Evolutionary conservation across 2,329 filamentous ascomycete species (phyloP), one percentile per base, ranked within the genome.

Genomic region (Nothophaeocryptopus gaeumannii): DNA sequence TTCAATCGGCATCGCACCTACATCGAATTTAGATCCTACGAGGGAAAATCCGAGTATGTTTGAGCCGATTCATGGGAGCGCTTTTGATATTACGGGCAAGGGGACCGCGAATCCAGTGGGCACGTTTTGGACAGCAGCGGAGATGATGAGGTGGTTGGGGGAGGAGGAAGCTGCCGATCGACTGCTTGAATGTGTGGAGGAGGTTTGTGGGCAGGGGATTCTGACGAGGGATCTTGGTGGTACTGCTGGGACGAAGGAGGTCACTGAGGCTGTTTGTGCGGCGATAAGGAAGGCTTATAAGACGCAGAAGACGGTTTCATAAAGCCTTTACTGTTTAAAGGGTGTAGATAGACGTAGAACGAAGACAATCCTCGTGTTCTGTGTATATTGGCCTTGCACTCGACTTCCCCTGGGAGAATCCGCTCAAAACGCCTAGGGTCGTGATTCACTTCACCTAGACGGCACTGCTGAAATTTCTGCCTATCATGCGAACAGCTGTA

Each of bases 1-100:
- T 0, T 83, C 79, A 2, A 88, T 88, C 52, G 84, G 85, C 5
- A 87, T 88, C 53, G 85, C 84, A 2, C 84, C 84, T 2, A 86
- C 84, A 0, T 82, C 78, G 33, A 88, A 88, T 58, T 71, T 88
- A 0, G 84, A 88, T 57, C 83, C 84, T 0, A 81, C 78, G 0
- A 71, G 79, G 10, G 63, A 42, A 57, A 78, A 81, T 51, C 82
- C 82, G 0, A 78, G 74, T 47, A 81, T 83, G 77, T 83, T 83
- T 52, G 80, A 83, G 69, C 80, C 80, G 0, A 81, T 83, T 46
- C 59, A 63, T 35, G 79, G 79, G 2, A 78, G 75, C 4, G 79
- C 79, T 1, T 81, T 81, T 53, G 79, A 82, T 53, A 81, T 82
- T 43, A 76, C 76, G 0, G 78, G 79, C 5, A 78, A 78, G 61